Evolutionary conservation across 169 alveolate species (phyloP), one percentile per base, ranked within the genome.

Genomic region (Plasmodium ovale): DNA sequence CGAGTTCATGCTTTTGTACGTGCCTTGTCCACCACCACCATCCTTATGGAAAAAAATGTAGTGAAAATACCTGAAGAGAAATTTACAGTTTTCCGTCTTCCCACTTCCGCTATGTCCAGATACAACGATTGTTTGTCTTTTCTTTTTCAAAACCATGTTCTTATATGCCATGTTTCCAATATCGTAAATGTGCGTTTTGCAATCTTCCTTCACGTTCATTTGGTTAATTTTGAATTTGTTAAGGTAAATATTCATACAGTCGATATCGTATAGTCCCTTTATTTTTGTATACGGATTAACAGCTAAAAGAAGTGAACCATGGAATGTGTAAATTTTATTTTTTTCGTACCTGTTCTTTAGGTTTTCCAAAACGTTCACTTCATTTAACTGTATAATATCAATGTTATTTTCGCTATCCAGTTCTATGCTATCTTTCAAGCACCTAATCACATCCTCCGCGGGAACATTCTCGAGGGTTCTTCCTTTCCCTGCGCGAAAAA

Each of bases 91-190:
- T 95, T 98, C 99, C 0, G 99, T 98, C 94, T 99, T 99, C 6
- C 99, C 99, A 9, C 99, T 99, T 0, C 99, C 99, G 64, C 99
- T 96, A 90, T 99, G 99, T 6, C 99, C 99, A 3, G 99, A 95
- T 62, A 99, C 99, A 42, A 99, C 97, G 33, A 99, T 96, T 12
- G 99, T 96, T 87, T 99, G 99, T 49, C 92, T 79, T 54, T 68
- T 82, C 25, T 58, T 74, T 47, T 92, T 89, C 25, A 65, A 37
- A 9, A 87, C 88, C 92, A 92, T 82, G 19, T 69, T 88, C n/a
- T 62, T 87, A 87, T 92, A 92, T 2, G 95, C 92, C 62, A 73
- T 58, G 56, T 88, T 92, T 19, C 93, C 91, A 44, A 88, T 88
- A 62, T 89, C 91, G 56, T 88, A 92, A 29, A 92, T 92, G 44